A percentile compares a stretch with the other conserved stretches of the same genome.
phyloP scores from a whole-genome alignment of 352 stramenopile genomes.

The Phytophthora ohioensis region DNA sequence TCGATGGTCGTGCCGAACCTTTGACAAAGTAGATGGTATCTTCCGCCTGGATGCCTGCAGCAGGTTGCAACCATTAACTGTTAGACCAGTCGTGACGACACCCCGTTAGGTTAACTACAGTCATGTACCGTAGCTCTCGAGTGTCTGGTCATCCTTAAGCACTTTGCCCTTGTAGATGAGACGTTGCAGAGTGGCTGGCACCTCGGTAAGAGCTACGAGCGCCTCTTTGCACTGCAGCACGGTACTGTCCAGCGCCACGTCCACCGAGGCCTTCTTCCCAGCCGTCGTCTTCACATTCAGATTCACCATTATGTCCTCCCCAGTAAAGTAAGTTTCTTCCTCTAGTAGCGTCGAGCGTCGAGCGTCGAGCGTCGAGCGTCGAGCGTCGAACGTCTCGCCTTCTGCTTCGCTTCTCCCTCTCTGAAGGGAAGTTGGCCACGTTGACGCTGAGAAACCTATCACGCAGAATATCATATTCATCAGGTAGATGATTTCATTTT shows the following conservation, averaged over 20 bases:
- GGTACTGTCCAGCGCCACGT: slow-evolving; percentile 72
- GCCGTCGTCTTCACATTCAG: slow-evolving; percentile 87
- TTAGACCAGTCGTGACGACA: background rate
- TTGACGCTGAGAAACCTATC: slow-evolving; percentile 9
- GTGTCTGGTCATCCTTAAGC: slow-evolving; percentile 89
- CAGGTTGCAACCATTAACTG: background rate
- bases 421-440: slow-evolving; percentile 7
- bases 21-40: slow-evolving; percentile 90
- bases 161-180: slow-evolving; percentile 93
- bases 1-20: slow-evolving; percentile 50
- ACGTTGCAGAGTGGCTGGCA: slow-evolving; percentile 80
- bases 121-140: slow-evolving; percentile 80
- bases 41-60: slow-evolving; percentile 72
- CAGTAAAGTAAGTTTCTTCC: no score
- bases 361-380: background rate
- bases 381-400: background rate
- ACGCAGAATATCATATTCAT: background rate
- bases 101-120: background rate
- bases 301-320: slow-evolving; percentile 58
- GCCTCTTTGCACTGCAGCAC: slow-evolving; percentile 83
- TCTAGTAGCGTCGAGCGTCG: background rate
- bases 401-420: slow-evolving; percentile 18
- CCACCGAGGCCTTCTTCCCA: slow-evolving; percentile 82
- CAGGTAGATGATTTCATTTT: background rate
- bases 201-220: slow-evolving; percentile 74